Evolutionary conservation across 2,329 filamentous ascomycete genomes (phyloP).

Genomic region (Colletotrichum sp.): DNA sequence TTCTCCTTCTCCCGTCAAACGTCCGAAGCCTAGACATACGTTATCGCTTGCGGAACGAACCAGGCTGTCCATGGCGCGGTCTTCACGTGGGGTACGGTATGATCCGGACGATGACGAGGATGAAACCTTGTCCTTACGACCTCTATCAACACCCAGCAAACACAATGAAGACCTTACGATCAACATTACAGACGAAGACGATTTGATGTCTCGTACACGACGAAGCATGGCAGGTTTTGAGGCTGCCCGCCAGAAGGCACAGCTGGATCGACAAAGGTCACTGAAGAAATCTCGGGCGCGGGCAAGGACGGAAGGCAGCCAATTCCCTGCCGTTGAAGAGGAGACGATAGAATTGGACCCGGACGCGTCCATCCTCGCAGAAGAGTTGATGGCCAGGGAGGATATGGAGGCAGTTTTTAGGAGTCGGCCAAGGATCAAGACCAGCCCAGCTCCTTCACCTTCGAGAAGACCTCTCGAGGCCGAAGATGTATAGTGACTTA

Average conservation of each 20-base stretch:
- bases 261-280: conserved; percentile 60
- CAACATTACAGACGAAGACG: conserved; percentile 43
- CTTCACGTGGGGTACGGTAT: conserved; percentile 41
- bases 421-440: conserved; percentile 79
- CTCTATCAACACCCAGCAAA: neutral
- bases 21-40: conserved; percentile 52
- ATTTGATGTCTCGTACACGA: conserved; percentile 62
- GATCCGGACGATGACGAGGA: conserved; percentile 34
- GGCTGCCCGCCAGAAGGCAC: conserved; percentile 64
- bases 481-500: neutral
- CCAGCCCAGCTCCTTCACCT: conserved; percentile 69
- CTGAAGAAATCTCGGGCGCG: conserved; percentile 44
- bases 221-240: conserved; percentile 69
- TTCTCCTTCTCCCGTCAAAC: conserved; percentile 63
- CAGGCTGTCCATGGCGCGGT: conserved; percentile 76
- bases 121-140: conserved; percentile 24
- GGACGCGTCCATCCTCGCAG: conserved; percentile 57
- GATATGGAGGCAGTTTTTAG: conserved; percentile 87
- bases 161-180: conserved; percentile 22
- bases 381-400: conserved; percentile 73
- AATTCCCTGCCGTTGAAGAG: conserved; percentile 55
- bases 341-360: conserved; percentile 30
- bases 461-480: conserved; percentile 27
- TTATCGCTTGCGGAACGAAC: conserved; percentile 80
- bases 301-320: conserved; percentile 44